These are phyloP conservation scores for Scutellaria minor DNA, from an alignment of 257 asterid species.

Conservation along the genomic window DNA sequence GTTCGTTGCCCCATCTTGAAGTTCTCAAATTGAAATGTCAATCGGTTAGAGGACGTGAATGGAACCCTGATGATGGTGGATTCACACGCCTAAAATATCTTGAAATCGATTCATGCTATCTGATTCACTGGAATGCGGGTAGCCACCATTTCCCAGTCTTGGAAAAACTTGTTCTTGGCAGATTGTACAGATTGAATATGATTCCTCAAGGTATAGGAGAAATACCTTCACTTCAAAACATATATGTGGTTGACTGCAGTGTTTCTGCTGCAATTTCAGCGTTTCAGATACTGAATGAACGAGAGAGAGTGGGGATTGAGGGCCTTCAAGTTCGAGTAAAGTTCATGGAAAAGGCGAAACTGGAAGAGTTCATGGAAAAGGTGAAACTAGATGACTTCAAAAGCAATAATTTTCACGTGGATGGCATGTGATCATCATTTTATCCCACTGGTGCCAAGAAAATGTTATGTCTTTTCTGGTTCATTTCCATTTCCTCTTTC, in stretches of 20 bases:
- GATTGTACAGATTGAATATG: not conserved
- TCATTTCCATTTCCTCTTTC: no score
- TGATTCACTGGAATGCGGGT: conserved; percentile 6
- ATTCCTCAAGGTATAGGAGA: not conserved
- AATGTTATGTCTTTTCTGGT: not conserved
- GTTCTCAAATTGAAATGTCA: not conserved
- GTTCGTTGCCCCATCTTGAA: not conserved
- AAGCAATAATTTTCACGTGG: not conserved
- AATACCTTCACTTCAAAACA: not conserved
- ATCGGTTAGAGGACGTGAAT: not conserved
- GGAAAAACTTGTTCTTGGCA: not conserved
- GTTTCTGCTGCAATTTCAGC: conserved; percentile 19
- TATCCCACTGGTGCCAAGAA: not conserved
- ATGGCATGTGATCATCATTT: conserved; percentile 9
- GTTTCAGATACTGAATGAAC: conserved; percentile 22
- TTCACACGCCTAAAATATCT: not conserved
- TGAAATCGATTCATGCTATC: conserved; percentile 6
- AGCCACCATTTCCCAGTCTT: not conserved
- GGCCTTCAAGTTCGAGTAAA: conserved; percentile 11
- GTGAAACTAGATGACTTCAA: not conserved
- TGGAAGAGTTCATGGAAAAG: not conserved
- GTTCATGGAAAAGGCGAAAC: not conserved
- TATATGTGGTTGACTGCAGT: conserved; percentile 18
- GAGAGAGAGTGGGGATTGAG: not conserved
- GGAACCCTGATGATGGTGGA: not conserved